Percentiles rank a stretch among this genome's conserved stretches.
Evolutionary conservation across 805 yeast species (phyloP).

Genomic region (Yamadazyma akitaensis): DNA sequence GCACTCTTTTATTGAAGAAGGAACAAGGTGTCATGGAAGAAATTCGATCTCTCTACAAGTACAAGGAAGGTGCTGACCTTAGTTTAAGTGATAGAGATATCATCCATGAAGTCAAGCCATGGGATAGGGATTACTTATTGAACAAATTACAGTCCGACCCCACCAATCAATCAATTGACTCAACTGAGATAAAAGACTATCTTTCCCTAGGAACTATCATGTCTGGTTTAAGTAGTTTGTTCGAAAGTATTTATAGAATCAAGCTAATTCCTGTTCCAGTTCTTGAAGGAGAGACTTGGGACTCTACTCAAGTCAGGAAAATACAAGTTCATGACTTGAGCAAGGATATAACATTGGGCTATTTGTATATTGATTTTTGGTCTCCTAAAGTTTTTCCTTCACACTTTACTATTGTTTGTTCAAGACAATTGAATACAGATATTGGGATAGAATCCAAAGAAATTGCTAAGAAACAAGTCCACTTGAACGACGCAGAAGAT

Average conservation of each 20-base stretch:
- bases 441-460: slow-evolving; percentile 27
- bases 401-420: slow-evolving; percentile 92
- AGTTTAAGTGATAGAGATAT: slow-evolving; percentile 27
- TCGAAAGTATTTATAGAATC: slow-evolving; percentile 72
- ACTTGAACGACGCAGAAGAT: slow-evolving; percentile 42
- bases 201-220: slow-evolving; percentile 85
- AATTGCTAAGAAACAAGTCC: slow-evolving; percentile 24
- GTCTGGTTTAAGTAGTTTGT: slow-evolving; percentile 73
- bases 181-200: slow-evolving; percentile 57
- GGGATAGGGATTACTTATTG: slow-evolving; percentile 81
- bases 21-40: slow-evolving; percentile 53
- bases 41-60: slow-evolving; percentile 44
- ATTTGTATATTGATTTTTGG: slow-evolving; percentile 84
- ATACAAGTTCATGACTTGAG: slow-evolving; percentile 66
- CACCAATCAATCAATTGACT: slow-evolving; percentile 9
- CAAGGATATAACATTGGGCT: slow-evolving; percentile 58
- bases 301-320: slow-evolving; percentile 70
- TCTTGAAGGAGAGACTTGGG: slow-evolving; percentile 81
- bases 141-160: slow-evolving; percentile 16
- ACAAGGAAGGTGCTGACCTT: slow-evolving; percentile 17
- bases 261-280: slow-evolving; percentile 64
- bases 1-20: slow-evolving; percentile 35
- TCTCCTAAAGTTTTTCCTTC: slow-evolving; percentile 82
- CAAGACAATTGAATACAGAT: slow-evolving; percentile 67
- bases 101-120: slow-evolving; percentile 59